These are phyloP conservation scores for Colletotrichum paranaense DNA, from an alignment of 2,329 filamentous ascomycete species.

Conservation along the genomic window DNA sequence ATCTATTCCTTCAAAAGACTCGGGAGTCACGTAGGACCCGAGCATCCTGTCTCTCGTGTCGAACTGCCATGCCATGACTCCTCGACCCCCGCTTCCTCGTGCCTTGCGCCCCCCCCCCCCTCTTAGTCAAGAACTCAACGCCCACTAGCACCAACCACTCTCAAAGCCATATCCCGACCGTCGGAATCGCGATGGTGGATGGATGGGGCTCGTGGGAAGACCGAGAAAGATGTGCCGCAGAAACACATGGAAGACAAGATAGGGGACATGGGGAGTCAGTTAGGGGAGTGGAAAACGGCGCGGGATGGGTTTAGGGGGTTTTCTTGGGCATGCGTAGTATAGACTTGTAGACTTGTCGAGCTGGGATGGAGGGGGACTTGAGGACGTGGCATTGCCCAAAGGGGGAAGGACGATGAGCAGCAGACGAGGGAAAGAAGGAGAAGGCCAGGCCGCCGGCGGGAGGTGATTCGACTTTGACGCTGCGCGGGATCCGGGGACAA, in stretches of 20 bases:
- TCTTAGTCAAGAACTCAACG: background rate
- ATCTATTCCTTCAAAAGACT: background rate
- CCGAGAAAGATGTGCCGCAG: background rate
- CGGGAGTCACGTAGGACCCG: background rate
- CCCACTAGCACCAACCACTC: background rate
- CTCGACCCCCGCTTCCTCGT: background rate
- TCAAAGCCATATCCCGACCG: background rate
- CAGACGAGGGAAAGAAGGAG: no score
- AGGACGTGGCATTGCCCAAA: background rate
- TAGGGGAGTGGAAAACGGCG: background rate
- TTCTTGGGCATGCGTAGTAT: background rate
- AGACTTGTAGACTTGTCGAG: background rate
- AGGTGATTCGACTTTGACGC: background rate
- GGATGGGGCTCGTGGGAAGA: background rate
- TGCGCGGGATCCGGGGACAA: conserved; percentile 13
- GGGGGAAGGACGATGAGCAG: background rate
- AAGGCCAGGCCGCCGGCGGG: background rate
- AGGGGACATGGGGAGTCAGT: background rate
- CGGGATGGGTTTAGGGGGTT: background rate
- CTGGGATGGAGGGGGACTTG: background rate
- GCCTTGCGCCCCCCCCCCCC: no score
- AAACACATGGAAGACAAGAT: conserved; percentile 11
- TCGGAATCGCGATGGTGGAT: conserved; percentile 10
- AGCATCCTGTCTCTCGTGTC: background rate
- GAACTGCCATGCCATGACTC: conserved; percentile 4